A percentile compares a stretch with the other conserved stretches of the same genome.
Conservation (phyloP, 2,329 filamentous ascomycete genomes). For the Phialophora macrospora region DNA sequence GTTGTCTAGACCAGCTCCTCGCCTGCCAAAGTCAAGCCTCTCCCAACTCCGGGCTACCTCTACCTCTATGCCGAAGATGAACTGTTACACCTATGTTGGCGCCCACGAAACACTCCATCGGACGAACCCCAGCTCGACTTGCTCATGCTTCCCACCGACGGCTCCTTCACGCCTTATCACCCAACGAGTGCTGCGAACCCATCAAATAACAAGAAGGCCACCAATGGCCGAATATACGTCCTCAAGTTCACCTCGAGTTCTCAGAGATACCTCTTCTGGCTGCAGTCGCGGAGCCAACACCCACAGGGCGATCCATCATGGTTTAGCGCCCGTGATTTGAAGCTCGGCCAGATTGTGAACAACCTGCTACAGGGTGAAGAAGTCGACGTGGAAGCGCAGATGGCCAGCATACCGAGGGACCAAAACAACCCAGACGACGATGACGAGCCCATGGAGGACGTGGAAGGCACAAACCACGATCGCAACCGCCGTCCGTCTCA, state of each 20-base stretch:
- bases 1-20: constrained; percentile 42
- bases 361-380: constrained; percentile 85
- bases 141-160: constrained; percentile 90
- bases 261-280: constrained; percentile 91
- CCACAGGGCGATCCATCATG: constrained; percentile 71
- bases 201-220: constrained; percentile 66
- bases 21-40: constrained; percentile 74
- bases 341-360: constrained; percentile 87
- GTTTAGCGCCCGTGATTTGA: constrained; percentile 83
- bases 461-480: constrained; percentile 66
- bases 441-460: constrained; percentile 77
- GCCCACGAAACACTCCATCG: constrained; percentile 72
- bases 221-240: constrained; percentile 86
- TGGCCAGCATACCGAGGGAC: constrained; percentile 63
- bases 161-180: constrained; percentile 82
- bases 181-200: constrained; percentile 61
- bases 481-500: constrained; percentile 59
- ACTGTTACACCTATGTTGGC: constrained; percentile 96
- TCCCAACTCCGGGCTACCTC: constrained; percentile 78
- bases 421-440: constrained; percentile 66
- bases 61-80: constrained; percentile 95
- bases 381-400: constrained; percentile 75
- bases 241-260: constrained; percentile 94
- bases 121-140: constrained; percentile 82
- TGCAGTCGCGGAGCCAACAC: constrained; percentile 87